Evolutionary conservation across 108 stramenopile species (phyloP).

Genomic region (Cyclotella sp.): DNA sequence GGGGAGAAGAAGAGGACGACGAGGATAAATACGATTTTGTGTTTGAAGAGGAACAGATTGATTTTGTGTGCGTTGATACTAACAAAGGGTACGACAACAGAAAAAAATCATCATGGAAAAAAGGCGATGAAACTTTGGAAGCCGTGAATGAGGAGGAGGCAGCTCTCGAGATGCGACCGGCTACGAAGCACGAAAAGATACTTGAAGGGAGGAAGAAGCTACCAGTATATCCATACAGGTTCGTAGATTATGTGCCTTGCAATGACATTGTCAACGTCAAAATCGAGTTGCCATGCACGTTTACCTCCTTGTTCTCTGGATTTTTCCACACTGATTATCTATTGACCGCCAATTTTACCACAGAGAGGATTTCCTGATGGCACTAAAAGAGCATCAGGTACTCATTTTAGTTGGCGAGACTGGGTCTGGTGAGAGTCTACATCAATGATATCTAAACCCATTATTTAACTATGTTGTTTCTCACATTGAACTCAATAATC

Average conservation of each 20-base stretch:
- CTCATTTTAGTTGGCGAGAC: conserved; percentile 93
- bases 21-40: conserved; percentile 94
- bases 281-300: too few species aligned
- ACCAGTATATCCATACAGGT: conserved; percentile 92
- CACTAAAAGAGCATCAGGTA: conserved; percentile 89
- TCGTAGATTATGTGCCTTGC: conserved; percentile 58
- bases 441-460: background rate
- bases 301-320: too few species aligned
- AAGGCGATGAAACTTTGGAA: conserved; percentile 10
- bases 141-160: conserved; percentile 51
- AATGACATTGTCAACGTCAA: conserved; percentile 63
- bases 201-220: conserved; percentile 89
- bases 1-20: conserved; percentile 39
- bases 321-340: conserved; percentile 43
- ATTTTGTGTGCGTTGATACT: conserved; percentile 93
- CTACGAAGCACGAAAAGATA: conserved; percentile 93
- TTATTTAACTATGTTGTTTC: background rate
- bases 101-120: conserved; percentile 44
- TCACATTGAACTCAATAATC: background rate
- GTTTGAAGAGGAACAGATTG: conserved; percentile 94
- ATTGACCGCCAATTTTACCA: background rate
- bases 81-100: conserved; percentile 82
- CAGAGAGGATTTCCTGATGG: conserved; percentile 73
- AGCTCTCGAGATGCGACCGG: conserved; percentile 41
- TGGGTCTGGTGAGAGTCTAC: conserved; percentile 61